These are phyloP conservation scores for Vaccinium vitisidaea DNA, from an alignment of 148 eudicot genomes.

Conservation along the genomic window DNA sequence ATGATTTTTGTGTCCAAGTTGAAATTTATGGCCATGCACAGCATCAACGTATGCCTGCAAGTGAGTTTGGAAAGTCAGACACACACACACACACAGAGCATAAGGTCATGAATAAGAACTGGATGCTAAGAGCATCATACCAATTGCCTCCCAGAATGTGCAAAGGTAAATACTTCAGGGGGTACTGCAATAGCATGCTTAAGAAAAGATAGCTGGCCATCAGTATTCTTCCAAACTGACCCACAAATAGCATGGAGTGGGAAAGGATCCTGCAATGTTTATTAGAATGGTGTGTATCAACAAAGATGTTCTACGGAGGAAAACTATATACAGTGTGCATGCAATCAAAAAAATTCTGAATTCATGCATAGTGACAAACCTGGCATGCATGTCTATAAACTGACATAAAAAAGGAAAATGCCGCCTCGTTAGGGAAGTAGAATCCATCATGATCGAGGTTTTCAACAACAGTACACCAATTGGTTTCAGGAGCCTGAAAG, in stretches of 20 bases:
- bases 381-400: constrained; percentile 54
- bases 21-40: constrained; percentile 59
- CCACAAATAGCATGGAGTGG: constrained; percentile 83
- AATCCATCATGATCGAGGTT: constrained; percentile 91
- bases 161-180: constrained; percentile 79
- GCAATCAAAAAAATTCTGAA: not conserved
- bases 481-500: constrained; percentile 74
- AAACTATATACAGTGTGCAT: not conserved
- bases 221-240: constrained; percentile 85
- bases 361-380: constrained; percentile 12
- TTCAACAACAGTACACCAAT: constrained; percentile 78
- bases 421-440: constrained; percentile 64
- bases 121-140: constrained; percentile 37
- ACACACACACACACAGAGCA: constrained; percentile 11
- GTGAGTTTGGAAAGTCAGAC: constrained; percentile 8
- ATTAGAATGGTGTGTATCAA: not conserved
- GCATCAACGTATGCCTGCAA: constrained; percentile 69
- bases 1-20: constrained; percentile 59
- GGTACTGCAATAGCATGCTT: constrained; percentile 75
- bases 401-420: constrained; percentile 79
- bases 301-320: not conserved
- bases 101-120: not conserved
- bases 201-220: constrained; percentile 92
- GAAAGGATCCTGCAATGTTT: constrained; percentile 67
- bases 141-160: constrained; percentile 72